Evolutionary conservation across 2,329 filamentous ascomycete species (phyloP), one percentile per base, ranked within the genome.

Genomic region (Xylariaceae sp.): DNA sequence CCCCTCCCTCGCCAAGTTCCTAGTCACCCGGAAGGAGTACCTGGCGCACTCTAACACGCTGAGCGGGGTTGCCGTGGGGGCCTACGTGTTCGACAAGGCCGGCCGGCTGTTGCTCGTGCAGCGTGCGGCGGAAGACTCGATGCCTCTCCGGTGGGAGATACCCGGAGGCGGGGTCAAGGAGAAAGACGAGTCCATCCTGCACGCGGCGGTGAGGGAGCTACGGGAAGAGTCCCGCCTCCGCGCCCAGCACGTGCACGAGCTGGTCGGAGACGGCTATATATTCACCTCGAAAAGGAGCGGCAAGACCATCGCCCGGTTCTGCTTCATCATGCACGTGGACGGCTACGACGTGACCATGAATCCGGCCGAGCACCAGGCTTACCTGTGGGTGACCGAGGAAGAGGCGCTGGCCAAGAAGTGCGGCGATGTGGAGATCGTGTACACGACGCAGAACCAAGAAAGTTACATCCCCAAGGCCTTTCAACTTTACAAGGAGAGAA

Each of bases 161-260:
- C 67, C 66, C 0, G 67, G 67, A 9, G 67, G 67, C 15, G 56
- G 53, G 3, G 56, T 55, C 36, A 65, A 69, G 38, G 37, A 44
- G 11, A 56, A 59, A 4, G 67, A 69, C 40, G 34, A 44, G 34
- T 63, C 51, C 9, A 54, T 69, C 35, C 51, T 69, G 21, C 53
- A 66, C 40, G 58, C 52, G 5, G 56, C 55, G 2, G 62, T 56
- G 9, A 60, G 67, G 9, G 67, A 70, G 50, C 43, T 70, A 6
- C 59, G 51, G 51, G 67, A 70, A 49, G 67, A 70, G 53, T 50
- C 62, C 6, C 62, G 64, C 2, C 47, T 70, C 9, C 36, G 34
- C 9, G 51, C 51, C 8, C 43, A 33, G 13, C 15, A 31, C 5
- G 40, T 52, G 14, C 49, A 48, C 3, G 42, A 37, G 14, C 43